A percentile compares a stretch with the other conserved stretches of the same genome.
phyloP scores from a whole-genome alignment of 2,329 filamentous ascomycete species.

The Pseudocercospora macadamiae region DNA sequence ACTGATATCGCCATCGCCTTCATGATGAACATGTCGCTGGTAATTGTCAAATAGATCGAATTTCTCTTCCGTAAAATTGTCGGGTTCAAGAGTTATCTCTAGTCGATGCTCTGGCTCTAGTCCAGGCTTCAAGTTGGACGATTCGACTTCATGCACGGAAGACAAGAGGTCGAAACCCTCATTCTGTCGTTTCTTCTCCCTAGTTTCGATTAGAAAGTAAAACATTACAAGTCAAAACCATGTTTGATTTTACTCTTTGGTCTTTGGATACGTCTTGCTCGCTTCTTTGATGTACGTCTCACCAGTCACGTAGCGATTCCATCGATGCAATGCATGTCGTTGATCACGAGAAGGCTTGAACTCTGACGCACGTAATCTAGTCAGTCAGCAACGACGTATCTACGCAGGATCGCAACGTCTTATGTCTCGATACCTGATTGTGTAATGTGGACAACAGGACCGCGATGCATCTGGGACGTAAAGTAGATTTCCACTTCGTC shows the following conservation, averaged over 20 bases:
- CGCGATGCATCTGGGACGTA: constrained; percentile 78
- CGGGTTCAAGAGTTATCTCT: constrained; percentile 69
- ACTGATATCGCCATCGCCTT: constrained; percentile 62
- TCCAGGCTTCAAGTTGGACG: constrained; percentile 51
- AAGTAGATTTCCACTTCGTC: constrained; percentile 65
- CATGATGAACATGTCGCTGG: constrained; percentile 72
- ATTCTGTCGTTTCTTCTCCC: constrained; percentile 63
- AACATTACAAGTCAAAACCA: background rate
- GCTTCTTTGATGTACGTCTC: constrained; percentile 67
- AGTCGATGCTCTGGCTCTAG: constrained; percentile 66
- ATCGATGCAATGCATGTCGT: constrained; percentile 73
- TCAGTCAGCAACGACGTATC: constrained; percentile 8
- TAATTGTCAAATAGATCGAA: constrained; percentile 73
- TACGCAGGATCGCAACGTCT: background rate
- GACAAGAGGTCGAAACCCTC: constrained; percentile 69
- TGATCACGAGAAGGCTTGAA: constrained; percentile 73
- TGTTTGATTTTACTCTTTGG: constrained; percentile 59
- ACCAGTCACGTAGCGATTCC: constrained; percentile 72
- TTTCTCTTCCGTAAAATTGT: constrained; percentile 76
- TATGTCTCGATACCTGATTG: constrained; percentile 63
- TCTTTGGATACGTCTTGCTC: constrained; percentile 66
- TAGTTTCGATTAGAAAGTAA: constrained; percentile 29
- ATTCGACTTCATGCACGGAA: constrained; percentile 71
- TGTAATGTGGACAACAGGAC: constrained; percentile 92
- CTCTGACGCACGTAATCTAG: constrained; percentile 63